Evolutionary conservation across 305 asterid genomes (phyloP).

Genomic region (Plantago coronopus): DNA sequence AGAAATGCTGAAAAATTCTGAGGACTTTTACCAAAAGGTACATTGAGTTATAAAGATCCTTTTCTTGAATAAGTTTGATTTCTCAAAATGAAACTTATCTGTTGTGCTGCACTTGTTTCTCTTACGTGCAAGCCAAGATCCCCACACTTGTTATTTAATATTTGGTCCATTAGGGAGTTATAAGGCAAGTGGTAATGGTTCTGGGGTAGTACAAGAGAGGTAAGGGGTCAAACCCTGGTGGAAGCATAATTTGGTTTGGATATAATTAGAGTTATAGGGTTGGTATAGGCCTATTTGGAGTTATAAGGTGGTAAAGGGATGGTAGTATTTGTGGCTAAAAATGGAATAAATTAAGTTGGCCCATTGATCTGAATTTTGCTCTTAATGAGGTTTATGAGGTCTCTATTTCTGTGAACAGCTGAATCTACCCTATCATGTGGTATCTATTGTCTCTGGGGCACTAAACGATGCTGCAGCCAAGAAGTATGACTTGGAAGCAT

Average conservation of each 20-base stretch:
- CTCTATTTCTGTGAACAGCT: slow-evolving; percentile 43
- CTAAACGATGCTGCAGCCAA: slow-evolving; percentile 94
- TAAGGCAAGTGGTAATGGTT: too few relatives aligned
- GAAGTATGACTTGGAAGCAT: slow-evolving; percentile 87
- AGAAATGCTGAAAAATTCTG: slow-evolving; percentile 80
- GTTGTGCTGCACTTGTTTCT: neutral
- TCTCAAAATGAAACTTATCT: neutral
- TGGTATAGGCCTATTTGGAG: too few relatives aligned
- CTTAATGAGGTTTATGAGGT: slow-evolving; percentile 2
- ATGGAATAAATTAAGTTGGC: too few relatives aligned
- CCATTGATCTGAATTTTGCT: neutral
- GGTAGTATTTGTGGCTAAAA: too few relatives aligned
- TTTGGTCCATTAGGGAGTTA: neutral
- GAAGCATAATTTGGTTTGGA: too few relatives aligned
- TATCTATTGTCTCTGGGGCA: slow-evolving; percentile 84
- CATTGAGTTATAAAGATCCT: neutral
- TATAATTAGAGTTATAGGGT: too few relatives aligned
- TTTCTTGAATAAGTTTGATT: neutral
- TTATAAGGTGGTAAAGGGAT: too few relatives aligned
- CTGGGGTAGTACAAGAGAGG: too few relatives aligned
- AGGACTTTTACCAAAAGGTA: slow-evolving; percentile 81
- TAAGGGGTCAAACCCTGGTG: too few relatives aligned
- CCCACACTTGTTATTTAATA: neutral
- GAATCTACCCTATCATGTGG: slow-evolving; percentile 78
- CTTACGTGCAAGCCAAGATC: neutral